Evolutionary conservation across 352 stramenopile species (phyloP).

Genomic region (Elongisporangium senticosum): DNA sequence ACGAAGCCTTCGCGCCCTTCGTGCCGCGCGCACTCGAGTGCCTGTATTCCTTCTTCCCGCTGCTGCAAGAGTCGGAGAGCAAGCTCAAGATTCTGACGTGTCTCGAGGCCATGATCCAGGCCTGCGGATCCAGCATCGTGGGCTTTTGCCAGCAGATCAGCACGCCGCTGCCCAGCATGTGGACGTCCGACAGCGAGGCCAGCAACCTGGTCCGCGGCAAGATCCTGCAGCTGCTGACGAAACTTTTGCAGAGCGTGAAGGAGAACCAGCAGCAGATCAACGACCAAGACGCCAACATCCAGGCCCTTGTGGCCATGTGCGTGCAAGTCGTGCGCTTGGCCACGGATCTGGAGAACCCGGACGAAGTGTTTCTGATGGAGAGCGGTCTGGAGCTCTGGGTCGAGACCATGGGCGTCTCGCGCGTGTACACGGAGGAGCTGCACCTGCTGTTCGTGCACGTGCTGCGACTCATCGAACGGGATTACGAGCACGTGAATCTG

Average conservation of each 20-base stretch:
- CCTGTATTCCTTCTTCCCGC: constrained; percentile 65
- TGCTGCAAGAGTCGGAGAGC: constrained; percentile 56
- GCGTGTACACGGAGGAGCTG: constrained; percentile 57
- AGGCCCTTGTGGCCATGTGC: constrained; percentile 59
- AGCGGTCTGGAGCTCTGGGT: constrained; percentile 71
- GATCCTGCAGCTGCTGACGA: constrained; percentile 71
- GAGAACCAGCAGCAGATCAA: constrained; percentile 20
- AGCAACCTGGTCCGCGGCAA: constrained; percentile 79
- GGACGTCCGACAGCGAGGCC: constrained; percentile 60
- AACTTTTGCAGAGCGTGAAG: constrained; percentile 56
- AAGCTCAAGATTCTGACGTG: constrained; percentile 78
- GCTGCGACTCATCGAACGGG: constrained; percentile 60
- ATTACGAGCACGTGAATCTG: constrained; percentile 74
- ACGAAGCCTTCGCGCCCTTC: constrained; percentile 65
- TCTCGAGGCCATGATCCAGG: constrained; percentile 66
- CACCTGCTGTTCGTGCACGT: constrained; percentile 63
- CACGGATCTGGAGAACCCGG: constrained; percentile 72
- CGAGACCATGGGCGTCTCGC: constrained; percentile 39
- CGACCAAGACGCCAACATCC: constrained; percentile 15
- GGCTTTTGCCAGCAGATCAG: constrained; percentile 60
- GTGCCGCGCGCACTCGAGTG: constrained; percentile 49
- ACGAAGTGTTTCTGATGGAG: constrained; percentile 85
- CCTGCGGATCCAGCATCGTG: constrained; percentile 43
- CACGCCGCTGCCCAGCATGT: constrained; percentile 61
- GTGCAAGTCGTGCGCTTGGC: constrained; percentile 63